A percentile compares a stretch with the other conserved stretches of the same genome.
phyloP scores from a whole-genome alignment of 176 grass and related monocot genomes.

The Lolium perenne region DNA sequence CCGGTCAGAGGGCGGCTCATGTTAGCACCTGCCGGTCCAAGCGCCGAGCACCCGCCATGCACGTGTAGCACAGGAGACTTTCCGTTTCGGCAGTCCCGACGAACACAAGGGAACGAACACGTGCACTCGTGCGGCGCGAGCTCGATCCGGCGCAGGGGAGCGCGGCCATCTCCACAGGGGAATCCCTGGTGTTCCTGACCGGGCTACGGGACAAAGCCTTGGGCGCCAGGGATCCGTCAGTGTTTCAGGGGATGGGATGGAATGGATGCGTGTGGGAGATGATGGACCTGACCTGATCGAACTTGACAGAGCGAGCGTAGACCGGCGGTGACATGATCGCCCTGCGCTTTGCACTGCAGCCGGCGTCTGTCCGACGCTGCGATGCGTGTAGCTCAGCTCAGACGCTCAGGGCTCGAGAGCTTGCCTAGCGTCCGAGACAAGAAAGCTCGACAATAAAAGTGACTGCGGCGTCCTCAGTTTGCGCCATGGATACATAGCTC shows the following conservation, averaged over 20 bases:
- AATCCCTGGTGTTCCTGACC: background rate
- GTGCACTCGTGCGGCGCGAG: background rate
- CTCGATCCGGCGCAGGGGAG: background rate
- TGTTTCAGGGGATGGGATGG: background rate
- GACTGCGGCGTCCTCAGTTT: slow-evolving; percentile 34
- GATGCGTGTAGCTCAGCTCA: slow-evolving; percentile 6
- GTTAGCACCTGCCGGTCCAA: background rate
- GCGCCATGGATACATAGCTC: background rate
- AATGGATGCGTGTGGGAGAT: slow-evolving; percentile 43
- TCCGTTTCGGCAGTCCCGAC: background rate
- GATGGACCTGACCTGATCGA: slow-evolving; percentile 26
- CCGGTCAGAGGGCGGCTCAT: background rate
- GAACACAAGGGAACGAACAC: background rate
- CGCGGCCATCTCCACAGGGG: background rate
- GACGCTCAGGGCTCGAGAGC: background rate
- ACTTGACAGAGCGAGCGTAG: background rate
- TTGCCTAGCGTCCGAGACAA: slow-evolving; percentile 28
- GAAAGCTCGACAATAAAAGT: slow-evolving; percentile 41
- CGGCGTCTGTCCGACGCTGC: background rate
- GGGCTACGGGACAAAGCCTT: background rate
- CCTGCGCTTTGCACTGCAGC: background rate
- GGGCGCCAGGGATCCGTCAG: background rate
- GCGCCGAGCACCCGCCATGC: background rate
- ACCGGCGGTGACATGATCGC: slow-evolving; percentile 15
- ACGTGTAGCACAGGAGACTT: background rate